These are phyloP conservation scores for Colletotrichum graminicola DNA, from an alignment of 2,329 filamentous ascomycete genomes.

Conservation along the genomic window DNA sequence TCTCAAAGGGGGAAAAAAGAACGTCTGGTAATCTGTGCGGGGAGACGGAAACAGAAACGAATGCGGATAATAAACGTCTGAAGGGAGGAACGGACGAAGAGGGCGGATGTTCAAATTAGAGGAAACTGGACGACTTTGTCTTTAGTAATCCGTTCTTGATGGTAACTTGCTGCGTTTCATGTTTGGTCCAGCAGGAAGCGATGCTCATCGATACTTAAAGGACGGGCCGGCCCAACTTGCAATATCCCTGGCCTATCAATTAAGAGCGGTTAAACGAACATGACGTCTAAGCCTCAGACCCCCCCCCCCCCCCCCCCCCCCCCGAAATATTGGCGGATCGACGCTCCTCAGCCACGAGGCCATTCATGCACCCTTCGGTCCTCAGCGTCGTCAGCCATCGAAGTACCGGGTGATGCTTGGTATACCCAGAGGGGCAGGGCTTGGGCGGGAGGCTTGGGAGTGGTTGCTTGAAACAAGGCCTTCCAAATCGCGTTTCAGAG, in stretches of 20 bases:
- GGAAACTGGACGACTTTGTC: constrained; percentile 13
- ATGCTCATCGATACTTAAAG: constrained; percentile 37
- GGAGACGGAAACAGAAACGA: background rate
- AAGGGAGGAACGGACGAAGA: background rate
- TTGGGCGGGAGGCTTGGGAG: constrained; percentile 1
- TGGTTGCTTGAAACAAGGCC: constrained; percentile 37
- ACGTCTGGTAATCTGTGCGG: background rate
- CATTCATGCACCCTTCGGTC: constrained; percentile 38
- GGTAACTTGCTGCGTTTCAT: constrained; percentile 31
- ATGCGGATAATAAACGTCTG: constrained; percentile 13
- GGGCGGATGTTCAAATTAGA: constrained; percentile 16
- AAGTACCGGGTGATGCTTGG: background rate
- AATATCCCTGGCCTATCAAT: background rate
- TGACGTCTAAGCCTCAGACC: constrained; percentile 34
- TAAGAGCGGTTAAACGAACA: constrained; percentile 24
- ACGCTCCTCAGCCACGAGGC: constrained; percentile 20
- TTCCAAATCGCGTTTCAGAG: constrained; percentile 35
- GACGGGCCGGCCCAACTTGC: constrained; percentile 9
- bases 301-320: constrained; percentile 13
- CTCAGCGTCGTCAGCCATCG: constrained; percentile 11
- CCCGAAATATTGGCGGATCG: constrained; percentile 29
- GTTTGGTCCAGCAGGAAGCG: constrained; percentile 10
- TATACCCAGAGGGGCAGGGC: background rate
- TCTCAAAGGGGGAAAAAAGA: no score
- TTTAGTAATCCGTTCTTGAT: background rate